Evolutionary conservation across 257 asterid genomes (phyloP), one percentile per base, ranked within the genome.

Genomic region (Lithospermum erythrorhizon): DNA sequence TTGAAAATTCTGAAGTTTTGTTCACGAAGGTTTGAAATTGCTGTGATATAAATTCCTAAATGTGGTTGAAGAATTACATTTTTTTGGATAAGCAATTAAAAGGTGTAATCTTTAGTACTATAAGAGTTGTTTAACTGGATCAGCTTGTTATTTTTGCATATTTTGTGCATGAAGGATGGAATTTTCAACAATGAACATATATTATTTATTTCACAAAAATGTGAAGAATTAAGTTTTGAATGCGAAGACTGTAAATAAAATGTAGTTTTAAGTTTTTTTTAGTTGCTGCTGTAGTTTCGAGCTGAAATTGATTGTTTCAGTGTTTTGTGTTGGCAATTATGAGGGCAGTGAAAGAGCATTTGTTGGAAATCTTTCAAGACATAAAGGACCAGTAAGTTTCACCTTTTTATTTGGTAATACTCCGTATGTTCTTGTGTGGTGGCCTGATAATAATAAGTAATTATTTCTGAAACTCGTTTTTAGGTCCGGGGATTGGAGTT

Each of bases 401-500:
- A 59, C 47, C 62, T 20, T 58, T 62, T 59, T 25, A 52, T 65
- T 54, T 65, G 65, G 56, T 57, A 9, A 15, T 30, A n/a, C n/a
- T n/a, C n/a, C n/a, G n/a, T n/a, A 30, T 45, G 18, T 47, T 32
- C 11, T 47, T 9, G 6, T 58, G 15, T 35, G 14, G 7, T 35
- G 47, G 14, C 15, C 49, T 41, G 49, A 41, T 4, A 41, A 14
- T 1, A 18, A 41, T 41, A 41, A 41, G 2, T 11, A 14, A 11
- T 41, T 32, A 32, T 32, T 41, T 3, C 48, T 37, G 15, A 37
- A 9, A 41, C 37, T 65, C 45, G 14, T 30, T 67, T 49, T 62
- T 77, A 91, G 98, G 96, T 93, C 57, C 90, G 89, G 18, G 98
- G 98, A 37, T 73, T 93, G 78, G 98, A 86, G 78, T 93, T 93